These are phyloP conservation scores for Penicillium sp. DNA, from an alignment of 2,329 filamentous ascomycete species.

Conservation along the genomic window DNA sequence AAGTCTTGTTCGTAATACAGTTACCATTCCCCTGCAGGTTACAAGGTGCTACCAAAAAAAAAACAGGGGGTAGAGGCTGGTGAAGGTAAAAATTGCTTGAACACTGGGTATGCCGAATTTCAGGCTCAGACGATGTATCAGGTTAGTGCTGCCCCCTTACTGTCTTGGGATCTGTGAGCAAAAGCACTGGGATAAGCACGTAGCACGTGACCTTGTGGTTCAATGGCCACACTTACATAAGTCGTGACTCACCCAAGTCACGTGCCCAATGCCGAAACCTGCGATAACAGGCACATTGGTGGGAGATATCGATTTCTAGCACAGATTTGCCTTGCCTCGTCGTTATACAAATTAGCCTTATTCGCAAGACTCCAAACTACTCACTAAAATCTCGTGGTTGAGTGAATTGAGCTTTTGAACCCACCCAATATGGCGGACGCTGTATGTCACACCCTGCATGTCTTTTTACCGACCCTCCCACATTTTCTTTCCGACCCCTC, in stretches of 20 bases:
- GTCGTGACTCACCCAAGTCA: slow-evolving; percentile 20
- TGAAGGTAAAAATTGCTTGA: background rate
- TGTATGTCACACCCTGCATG: slow-evolving; percentile 42
- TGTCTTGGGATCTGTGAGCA: too few relatives aligned
- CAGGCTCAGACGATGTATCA: too few relatives aligned
- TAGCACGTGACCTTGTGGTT: too few relatives aligned
- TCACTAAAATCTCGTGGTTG: slow-evolving; percentile 9
- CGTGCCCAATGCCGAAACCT: slow-evolving; percentile 17
- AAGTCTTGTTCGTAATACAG: background rate
- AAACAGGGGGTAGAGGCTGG: background rate
- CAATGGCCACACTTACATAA: background rate
- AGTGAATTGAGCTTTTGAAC: slow-evolving; percentile 15
- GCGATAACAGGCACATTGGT: slow-evolving; percentile 22
- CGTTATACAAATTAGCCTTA: slow-evolving; percentile 3
- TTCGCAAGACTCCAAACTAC: background rate
- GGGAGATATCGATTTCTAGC: slow-evolving; percentile 21
- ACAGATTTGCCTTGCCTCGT: slow-evolving; percentile 21
- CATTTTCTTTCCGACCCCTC: slow-evolving; percentile 39
- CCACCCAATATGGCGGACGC: slow-evolving; percentile 43
- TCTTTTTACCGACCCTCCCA: slow-evolving; percentile 43
- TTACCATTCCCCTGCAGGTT: background rate
- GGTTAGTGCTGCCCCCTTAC: too few relatives aligned
- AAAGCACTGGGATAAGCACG: too few relatives aligned
- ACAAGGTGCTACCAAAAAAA: background rate
- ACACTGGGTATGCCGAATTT: too few relatives aligned